Base-by-base conservation (phyloP, 805 yeast species). In the Candida jianshihensis region DNA sequence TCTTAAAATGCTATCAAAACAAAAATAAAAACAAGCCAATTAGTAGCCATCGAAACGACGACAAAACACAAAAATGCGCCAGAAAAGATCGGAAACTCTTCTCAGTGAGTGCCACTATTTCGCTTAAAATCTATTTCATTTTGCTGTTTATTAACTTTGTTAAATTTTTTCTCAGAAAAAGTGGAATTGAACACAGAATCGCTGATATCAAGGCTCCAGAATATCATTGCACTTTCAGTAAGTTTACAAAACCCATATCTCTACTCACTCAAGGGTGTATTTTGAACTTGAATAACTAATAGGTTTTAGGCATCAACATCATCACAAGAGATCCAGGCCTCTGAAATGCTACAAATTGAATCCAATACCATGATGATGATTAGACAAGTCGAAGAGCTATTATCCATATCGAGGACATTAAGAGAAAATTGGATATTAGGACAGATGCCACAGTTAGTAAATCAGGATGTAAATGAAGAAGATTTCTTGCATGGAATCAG, bases 351-450 rank as follows among this genome's bases (percentile, higher is more conserved):
- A 19, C 75, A 75, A 12, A 69, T 75, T 14, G 79, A 75, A 45
- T 62, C 74, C n/a, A 71, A 73, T 43, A 66, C 78, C 0, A 55
- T 69, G 36, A 61, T 68, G 1, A 73, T 75, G 1, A 63, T 73
- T 5, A 54, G 77, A 33, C 55, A 73, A 12, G 65, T 75, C 30
- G 76, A 75, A 44, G 81, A 75, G 36, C 54, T 75, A 20, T 51
- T 75, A 4, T 51, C 66, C 0, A 61, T 75, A 2, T 69, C 78
- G 2, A 53, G 74, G 28, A 62, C 65, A 0, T 49, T 75, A 30
- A 68, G 70, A 43, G 81, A 75, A 48, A 63, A 70, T 3, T 75
- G 81, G 81, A 64, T 74, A 31, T 54, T 75, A 38, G 78, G 77
- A 5, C 71, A 74, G 17, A 59, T 73, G 42, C 71, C 71, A 27